Evolutionary conservation across 148 eudicot genomes (phyloP).

Genomic region (Diospyros kaki): DNA sequence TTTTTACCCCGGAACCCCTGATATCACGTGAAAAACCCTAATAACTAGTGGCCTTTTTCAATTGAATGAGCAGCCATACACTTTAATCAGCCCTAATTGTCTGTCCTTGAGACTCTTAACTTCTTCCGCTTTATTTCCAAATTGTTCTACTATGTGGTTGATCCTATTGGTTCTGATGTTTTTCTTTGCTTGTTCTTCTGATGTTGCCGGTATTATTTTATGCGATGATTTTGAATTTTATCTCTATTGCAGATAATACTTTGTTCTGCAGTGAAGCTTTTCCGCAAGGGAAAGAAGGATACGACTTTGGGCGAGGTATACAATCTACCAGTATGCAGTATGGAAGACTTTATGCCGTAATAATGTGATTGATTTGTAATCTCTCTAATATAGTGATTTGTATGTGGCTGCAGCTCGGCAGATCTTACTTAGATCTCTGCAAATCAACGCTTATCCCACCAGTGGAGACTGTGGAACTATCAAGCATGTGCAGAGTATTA

Average conservation of each 20-base stretch:
- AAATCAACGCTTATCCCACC: constrained; percentile 60
- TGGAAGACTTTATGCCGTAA: not conserved
- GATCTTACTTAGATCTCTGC: constrained; percentile 66
- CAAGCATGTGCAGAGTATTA: constrained; percentile 89
- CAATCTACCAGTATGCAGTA: constrained; percentile 2
- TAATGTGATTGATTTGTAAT: constrained; percentile 4
- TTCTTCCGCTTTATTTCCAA: not conserved
- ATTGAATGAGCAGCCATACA: too few species aligned
- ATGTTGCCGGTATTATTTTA: not conserved
- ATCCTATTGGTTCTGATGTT: not conserved
- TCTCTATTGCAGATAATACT: constrained; percentile 55
- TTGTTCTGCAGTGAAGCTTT: constrained; percentile 87
- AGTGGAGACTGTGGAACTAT: constrained; percentile 70
- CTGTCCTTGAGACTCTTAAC: too few species aligned
- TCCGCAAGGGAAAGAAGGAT: constrained; percentile 71
- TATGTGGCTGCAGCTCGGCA: constrained; percentile 55
- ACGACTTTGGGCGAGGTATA: constrained; percentile 78
- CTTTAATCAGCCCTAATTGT: too few species aligned
- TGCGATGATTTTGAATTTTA: not conserved
- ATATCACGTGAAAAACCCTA: too few species aligned
- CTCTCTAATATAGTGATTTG: not conserved
- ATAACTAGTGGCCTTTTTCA: too few species aligned
- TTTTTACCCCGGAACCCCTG: too few species aligned
- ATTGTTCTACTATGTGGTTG: not conserved
- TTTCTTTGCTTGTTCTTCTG: not conserved